These are phyloP conservation scores for Rhodocollybia butyracea DNA, from an alignment of 768 basidiomycete species.

Conservation along the genomic window DNA sequence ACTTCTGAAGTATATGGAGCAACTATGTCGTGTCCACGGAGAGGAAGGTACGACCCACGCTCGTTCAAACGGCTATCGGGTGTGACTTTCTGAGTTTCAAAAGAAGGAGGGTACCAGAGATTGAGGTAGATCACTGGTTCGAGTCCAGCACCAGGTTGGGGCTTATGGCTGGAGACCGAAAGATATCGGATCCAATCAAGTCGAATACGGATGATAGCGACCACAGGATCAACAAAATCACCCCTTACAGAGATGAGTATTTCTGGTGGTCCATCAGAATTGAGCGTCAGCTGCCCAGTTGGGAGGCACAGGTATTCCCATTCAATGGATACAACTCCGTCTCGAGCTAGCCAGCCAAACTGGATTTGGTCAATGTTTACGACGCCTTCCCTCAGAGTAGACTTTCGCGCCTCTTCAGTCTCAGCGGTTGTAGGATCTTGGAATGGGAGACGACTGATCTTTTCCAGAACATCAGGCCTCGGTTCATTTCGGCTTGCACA, in stretches of 20 bases:
- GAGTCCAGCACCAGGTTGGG: neutral
- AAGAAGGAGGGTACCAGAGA: conserved; percentile 38
- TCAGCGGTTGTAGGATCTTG: conserved; percentile 34
- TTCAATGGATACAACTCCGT: conserved; percentile 54
- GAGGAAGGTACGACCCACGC: neutral
- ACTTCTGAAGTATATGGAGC: conserved; percentile 44
- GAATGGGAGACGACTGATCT: conserved; percentile 35
- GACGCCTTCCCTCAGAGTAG: conserved; percentile 22
- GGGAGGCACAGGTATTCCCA: conserved; percentile 37
- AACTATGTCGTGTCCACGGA: conserved; percentile 29
- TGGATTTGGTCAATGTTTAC: conserved; percentile 41
- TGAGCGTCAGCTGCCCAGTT: neutral
- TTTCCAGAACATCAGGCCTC: conserved; percentile 34
- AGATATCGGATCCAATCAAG: conserved; percentile 41
- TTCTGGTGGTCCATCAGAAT: neutral
- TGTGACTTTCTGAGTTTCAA: conserved; percentile 9
- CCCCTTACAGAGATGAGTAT: neutral
- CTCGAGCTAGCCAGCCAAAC: conserved; percentile 64
- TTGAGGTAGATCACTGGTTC: conserved; percentile 40
- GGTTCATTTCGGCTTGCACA: conserved; percentile 22
- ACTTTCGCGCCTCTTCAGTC: conserved; percentile 18
- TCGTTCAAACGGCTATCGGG: neutral
- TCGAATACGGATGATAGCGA: neutral
- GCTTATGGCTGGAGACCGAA: conserved; percentile 29
- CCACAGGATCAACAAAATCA: neutral